Conservation (phyloP, 768 basidiomycete genomes). For the Phylloporus rhodoxanthus region DNA sequence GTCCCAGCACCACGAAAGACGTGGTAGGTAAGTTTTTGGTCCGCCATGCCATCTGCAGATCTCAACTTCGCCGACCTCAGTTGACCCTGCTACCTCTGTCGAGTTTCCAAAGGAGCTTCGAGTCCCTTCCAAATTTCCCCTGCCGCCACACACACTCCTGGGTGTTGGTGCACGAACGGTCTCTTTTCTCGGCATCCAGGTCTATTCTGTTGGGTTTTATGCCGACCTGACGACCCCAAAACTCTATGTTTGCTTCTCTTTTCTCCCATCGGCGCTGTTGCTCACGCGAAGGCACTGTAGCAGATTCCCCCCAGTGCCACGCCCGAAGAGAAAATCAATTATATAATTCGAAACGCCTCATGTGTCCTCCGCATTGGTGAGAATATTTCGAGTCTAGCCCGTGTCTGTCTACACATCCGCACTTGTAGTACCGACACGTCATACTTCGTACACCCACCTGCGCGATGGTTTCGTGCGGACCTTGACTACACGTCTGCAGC, state of each 20-base stretch:
- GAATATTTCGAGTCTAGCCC: constrained; percentile 10
- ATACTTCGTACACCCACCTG: constrained; percentile 71
- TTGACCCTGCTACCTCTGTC: constrained; percentile 70
- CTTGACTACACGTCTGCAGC: constrained; percentile 53
- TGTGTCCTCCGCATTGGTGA: constrained; percentile 73
- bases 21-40: constrained; percentile 18
- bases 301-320: constrained; percentile 53
- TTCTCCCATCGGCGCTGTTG: neutral
- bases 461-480: constrained; percentile 81
- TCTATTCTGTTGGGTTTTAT: constrained; percentile 89
- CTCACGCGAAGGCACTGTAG: neutral
- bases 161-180: constrained; percentile 86
- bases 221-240: constrained; percentile 68
- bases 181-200: constrained; percentile 81
- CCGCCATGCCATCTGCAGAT: neutral
- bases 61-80: constrained; percentile 29
- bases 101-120: constrained; percentile 62
- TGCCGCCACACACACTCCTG: constrained; percentile 62
- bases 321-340: constrained; percentile 63
- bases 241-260: constrained; percentile 41
- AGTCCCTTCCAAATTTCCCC: constrained; percentile 57
- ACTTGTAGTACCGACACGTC: constrained; percentile 66
- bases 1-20: constrained; percentile 23
- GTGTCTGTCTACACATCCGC: neutral
- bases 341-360: constrained; percentile 60